Evolutionary conservation across 1,284 basidiomycete genomes (phyloP).

Genomic region (Ustilago curta): DNA sequence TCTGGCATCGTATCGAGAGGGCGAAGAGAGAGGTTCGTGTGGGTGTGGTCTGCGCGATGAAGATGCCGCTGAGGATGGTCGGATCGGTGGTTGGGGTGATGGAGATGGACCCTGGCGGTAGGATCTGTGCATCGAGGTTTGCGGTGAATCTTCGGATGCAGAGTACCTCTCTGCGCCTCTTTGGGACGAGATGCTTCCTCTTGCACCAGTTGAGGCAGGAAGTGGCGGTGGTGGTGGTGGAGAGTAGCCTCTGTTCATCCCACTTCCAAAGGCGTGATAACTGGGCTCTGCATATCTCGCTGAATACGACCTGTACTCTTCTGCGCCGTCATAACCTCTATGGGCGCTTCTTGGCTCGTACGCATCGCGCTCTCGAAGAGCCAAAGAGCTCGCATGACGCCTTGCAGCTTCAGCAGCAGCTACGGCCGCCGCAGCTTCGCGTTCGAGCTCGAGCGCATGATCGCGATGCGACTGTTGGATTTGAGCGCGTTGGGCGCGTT

Average conservation of each 20-base stretch:
- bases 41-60: conserved; percentile 8
- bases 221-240: conserved; percentile 21
- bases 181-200: conserved; percentile 5
- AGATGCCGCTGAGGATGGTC: not conserved
- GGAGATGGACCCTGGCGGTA: conserved; percentile 16
- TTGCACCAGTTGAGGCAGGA: not conserved
- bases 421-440: conserved; percentile 38
- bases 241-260: conserved; percentile 17
- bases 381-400: conserved; percentile 18
- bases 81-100: conserved; percentile 19
- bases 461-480: conserved; percentile 38
- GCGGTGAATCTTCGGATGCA: conserved; percentile 16
- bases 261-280: conserved; percentile 24
- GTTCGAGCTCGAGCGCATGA: conserved; percentile 33
- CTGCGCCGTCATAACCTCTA: conserved; percentile 14
- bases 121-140: conserved; percentile 1
- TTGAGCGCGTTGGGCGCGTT: conserved; percentile 25
- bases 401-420: conserved; percentile 37
- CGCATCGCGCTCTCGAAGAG: conserved; percentile 10
- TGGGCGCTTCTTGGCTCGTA: conserved; percentile 14
- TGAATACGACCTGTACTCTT: conserved; percentile 26
- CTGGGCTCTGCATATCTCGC: conserved; percentile 27
- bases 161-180: conserved; percentile 28
- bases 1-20: conserved; percentile 18
- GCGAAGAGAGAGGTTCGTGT: conserved; percentile 24